Base-by-base conservation (phyloP, 1,284 basidiomycete genomes). In the Heterobasidion parviporum region DNA sequence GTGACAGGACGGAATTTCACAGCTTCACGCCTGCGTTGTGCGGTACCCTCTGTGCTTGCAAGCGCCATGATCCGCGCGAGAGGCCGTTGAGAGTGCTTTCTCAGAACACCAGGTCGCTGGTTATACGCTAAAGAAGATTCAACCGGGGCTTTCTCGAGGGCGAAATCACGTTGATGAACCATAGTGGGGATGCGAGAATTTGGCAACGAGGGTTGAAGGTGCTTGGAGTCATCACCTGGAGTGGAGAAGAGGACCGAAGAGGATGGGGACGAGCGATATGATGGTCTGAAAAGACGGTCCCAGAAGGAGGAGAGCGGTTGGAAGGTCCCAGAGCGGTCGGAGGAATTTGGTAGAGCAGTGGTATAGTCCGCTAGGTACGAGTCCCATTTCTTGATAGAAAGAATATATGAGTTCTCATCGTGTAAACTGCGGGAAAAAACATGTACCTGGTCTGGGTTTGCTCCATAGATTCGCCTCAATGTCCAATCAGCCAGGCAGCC, bases 401-500 rank as follows among this genome's bases (percentile, higher is more conserved):
- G 43, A 43, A 54, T 15, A 15, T 15, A 50, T 36, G 5, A 58
- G 33, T 12, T 41, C n/a, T n/a, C 12, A 10, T n/a, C 6, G 47
- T n/a, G 48, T 48, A 12, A 49, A 14, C 26, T 26, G 26, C 5
- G 4, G 26, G 14, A 33, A 44, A 43, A 52, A 0, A 34, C 10
- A 67, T 71, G 16, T 59, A 82, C 83, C 77, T 87, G 76, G 60
- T 87, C 85, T 33, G 84, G 85, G 66, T 81, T 81, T 62, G 84
- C 82, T 15, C 84, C 85, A 36, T 84, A 72, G 66, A 73, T 75
- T 50, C 68, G 66, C 36, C 70, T 72, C 50, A 87, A 65, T n/a
- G 74, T 70, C 78, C 79, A 86, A 62, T 88, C 84, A 12, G 64
- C 67, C 0, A 64, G 66, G 6, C 74, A 67, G 2, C 85, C 85